A percentile compares a stretch with the other conserved stretches of the same genome.
Evolutionary conservation across 345 rosid species (phyloP).

Genomic region (Zanthoxylum bungeanum): DNA sequence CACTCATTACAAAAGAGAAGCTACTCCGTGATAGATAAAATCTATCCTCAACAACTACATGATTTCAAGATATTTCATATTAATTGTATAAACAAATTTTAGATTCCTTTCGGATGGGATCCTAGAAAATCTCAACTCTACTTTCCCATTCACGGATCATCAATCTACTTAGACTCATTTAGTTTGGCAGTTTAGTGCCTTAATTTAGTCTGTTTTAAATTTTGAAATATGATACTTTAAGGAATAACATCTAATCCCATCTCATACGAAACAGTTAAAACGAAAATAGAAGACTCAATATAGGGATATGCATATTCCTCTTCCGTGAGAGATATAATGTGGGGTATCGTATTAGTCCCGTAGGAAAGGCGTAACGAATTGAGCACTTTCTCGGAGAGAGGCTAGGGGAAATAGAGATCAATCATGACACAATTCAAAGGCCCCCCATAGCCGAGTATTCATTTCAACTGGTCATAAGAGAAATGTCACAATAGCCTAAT

Average conservation of each 20-base stretch:
- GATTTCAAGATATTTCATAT: not conserved
- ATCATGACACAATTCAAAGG: not conserved
- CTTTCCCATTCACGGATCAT: not conserved
- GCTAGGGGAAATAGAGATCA: not conserved
- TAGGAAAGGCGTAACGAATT: too few species aligned
- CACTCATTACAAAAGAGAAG: not conserved
- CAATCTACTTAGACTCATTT: not conserved
- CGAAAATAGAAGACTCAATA: not conserved
- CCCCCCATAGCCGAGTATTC: not conserved
- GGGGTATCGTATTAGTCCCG: too few species aligned
- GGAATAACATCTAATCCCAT: not conserved
- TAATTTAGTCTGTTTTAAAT: not conserved
- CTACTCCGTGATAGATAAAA: not conserved
- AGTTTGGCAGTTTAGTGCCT: not conserved
- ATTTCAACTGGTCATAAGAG: constrained; percentile 1
- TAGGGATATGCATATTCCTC: not conserved
- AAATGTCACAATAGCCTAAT: constrained; percentile 3
- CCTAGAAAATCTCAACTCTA: not conserved
- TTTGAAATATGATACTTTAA: too few species aligned
- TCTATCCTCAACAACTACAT: not conserved
- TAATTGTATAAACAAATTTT: not conserved
- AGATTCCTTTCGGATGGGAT: not conserved
- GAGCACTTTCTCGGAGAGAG: too few species aligned
- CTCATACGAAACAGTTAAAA: not conserved
- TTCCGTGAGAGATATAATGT: not conserved